Evolutionary conservation across 2,329 filamentous ascomycete genomes (phyloP).

Genomic region (Colletotrichum cordylinicola): DNA sequence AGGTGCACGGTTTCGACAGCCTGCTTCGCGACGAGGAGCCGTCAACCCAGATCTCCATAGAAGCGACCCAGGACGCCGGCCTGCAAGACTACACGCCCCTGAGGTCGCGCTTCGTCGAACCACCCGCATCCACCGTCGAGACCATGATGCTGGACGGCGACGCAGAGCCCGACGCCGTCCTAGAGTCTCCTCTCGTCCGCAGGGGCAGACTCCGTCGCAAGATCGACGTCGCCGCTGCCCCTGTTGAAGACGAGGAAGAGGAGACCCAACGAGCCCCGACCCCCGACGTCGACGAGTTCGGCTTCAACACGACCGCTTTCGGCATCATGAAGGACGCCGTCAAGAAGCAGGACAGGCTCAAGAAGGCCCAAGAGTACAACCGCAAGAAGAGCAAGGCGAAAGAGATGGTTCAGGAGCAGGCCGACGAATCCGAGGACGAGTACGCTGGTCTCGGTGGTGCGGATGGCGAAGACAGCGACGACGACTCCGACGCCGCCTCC

Average conservation of each 20-base stretch:
- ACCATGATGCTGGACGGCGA: constrained; percentile 63
- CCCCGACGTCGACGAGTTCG: constrained; percentile 37
- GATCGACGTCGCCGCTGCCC: constrained; percentile 40
- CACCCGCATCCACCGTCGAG: constrained; percentile 72
- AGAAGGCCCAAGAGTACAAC: constrained; percentile 67
- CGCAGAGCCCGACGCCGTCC: constrained; percentile 42
- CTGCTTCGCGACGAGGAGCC: constrained; percentile 48
- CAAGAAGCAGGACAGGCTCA: constrained; percentile 59
- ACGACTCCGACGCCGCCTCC: constrained; percentile 71
- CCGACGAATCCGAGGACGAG: constrained; percentile 97
- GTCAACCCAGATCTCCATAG: constrained; percentile 70
- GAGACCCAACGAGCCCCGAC: constrained; percentile 22
- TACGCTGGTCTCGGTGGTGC: constrained; percentile 92
- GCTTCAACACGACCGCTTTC: constrained; percentile 62
- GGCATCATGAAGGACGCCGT: constrained; percentile 72
- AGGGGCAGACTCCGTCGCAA: constrained; percentile 60
- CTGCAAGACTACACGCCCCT: constrained; percentile 77
- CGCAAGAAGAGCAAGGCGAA: constrained; percentile 88
- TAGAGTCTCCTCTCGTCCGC: constrained; percentile 71
- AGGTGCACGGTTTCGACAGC: constrained; percentile 64
- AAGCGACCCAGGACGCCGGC: constrained; percentile 82
- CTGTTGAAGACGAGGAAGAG: constrained; percentile 48
- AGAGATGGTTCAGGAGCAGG: constrained; percentile 89
- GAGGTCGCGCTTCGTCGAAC: constrained; percentile 68
- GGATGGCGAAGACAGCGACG: constrained; percentile 84